These are phyloP conservation scores for Kodamaea sp. DNA, from an alignment of 1,139 yeast genomes.

Conservation along the genomic window DNA sequence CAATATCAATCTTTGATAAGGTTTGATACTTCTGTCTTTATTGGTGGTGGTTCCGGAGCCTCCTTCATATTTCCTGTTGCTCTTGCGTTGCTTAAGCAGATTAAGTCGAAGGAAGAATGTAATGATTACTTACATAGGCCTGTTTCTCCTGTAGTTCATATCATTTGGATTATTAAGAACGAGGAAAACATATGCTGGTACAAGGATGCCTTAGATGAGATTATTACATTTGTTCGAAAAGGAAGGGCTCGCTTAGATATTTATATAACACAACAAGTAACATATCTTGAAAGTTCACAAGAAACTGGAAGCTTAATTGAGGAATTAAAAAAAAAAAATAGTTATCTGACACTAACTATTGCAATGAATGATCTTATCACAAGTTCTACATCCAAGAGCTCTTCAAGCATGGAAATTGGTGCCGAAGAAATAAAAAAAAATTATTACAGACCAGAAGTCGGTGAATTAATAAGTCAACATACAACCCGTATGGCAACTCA, in stretches of 20 bases:
- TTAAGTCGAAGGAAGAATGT: conserved; percentile 20
- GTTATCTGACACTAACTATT: conserved; percentile 1
- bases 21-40: conserved; percentile 39
- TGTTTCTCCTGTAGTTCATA: conserved; percentile 20
- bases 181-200: conserved; percentile 34
- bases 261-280: conserved; percentile 20
- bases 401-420: conserved; percentile 11
- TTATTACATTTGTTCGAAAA: conserved; percentile 21
- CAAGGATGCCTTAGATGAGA: conserved; percentile 28
- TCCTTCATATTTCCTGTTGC: conserved; percentile 47
- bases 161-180: conserved; percentile 35
- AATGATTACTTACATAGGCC: conserved; percentile 37
- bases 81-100: conserved; percentile 30
- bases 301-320: not conserved
- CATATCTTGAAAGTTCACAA: not conserved
- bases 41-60: conserved; percentile 47
- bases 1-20: conserved; percentile 37
- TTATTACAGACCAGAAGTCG: conserved; percentile 5
- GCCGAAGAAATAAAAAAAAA: conserved; percentile 10
- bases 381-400: too few species aligned
- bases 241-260: conserved; percentile 26
- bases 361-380: too few species aligned
- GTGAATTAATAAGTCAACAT: conserved; percentile 1
- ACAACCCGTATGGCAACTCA: conserved; percentile 3
- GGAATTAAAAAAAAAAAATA: not conserved